Evolutionary conservation across 192 early-diverging fungal genomes (phyloP), one percentile per base, ranked within the genome.

Genomic region (Cetraspora pellucida): DNA sequence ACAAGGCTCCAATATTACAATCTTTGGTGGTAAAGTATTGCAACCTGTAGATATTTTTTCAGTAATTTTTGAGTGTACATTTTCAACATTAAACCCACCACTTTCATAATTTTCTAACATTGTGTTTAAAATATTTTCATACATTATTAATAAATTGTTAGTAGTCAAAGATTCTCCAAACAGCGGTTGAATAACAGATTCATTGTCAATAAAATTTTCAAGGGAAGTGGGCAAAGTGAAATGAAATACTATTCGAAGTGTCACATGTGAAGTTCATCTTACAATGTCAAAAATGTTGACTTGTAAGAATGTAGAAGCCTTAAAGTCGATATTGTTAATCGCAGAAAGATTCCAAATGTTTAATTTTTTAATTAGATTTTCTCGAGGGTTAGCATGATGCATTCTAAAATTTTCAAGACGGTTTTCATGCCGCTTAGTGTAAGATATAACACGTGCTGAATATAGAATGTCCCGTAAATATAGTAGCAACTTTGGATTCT

Each of bases 251-350:
- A 68, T 68, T 10, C 66, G 66, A 11, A 68, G 27, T 19, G 46
- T 46, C 43, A 8, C 66, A 19, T 68, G 37, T 45, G 37, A 68
- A 11, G 66, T 45, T 45, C 43, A 14, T 45, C 37, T n/a, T 19
- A 28, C 5, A 44, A 68, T 1, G 1, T 68, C 44, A 68, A 68
- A 68, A 46, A 68, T 68, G 23, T 68, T 68, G 8, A 43, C 11
- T n/a, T n/a, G 23, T 45, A 43, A 16, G 23, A 68, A 68, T 19
- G 37, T 68, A 68, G 66, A 44, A 45, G 66, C 66, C 23, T 68
- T 68, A 45, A 68, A 68, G 23, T 68, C 19, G 19, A 68, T 68
- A 19, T 68, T 68, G 17, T 68, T 43, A 43, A 68, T 68, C 46
- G 46, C 66, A 4, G 37, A 43, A 9, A 68, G 23, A 45, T 68